Percentiles rank a stretch among this genome's conserved stretches.
These are phyloP conservation scores for Gastrolobium bilobum DNA, from an alignment of 306 rosid genomes.

Conservation along the genomic window DNA sequence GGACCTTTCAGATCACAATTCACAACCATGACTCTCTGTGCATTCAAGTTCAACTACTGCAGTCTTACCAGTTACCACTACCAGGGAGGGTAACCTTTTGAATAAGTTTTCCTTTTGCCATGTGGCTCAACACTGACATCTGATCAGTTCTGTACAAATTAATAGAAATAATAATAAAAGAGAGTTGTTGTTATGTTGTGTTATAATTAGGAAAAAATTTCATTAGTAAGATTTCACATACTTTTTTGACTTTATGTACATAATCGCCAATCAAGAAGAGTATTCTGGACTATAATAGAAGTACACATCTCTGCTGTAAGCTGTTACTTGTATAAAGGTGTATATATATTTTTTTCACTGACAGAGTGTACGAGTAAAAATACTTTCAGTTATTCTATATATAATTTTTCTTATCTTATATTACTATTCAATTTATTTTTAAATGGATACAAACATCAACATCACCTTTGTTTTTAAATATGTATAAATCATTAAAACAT, in stretches of 20 bases:
- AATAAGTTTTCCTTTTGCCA: slow-evolving; percentile 32
- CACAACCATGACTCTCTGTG: background rate
- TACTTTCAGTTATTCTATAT: background rate
- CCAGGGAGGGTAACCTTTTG: slow-evolving; percentile 30
- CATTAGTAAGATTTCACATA: background rate
- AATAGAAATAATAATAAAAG: background rate
- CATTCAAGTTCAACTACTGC: background rate
- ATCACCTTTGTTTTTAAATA: no score
- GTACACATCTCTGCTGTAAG: background rate
- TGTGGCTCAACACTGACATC: slow-evolving; percentile 43
- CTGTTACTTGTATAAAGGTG: background rate
- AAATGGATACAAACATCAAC: background rate
- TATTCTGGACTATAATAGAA: background rate
- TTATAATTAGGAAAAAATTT: background rate
- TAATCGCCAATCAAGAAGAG: background rate
- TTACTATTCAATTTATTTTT: background rate
- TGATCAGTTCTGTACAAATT: background rate
- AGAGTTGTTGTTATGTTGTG: background rate
- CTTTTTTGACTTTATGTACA: no score
- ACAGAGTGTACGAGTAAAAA: background rate
- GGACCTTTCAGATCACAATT: slow-evolving; percentile 29
- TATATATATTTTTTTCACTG: background rate
- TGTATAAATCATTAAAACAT: background rate
- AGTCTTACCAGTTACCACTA: background rate
- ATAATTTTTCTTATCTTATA: background rate